phyloP scores from a whole-genome alignment of 352 stramenopile genomes.

The Globisporangium irregulare region DNA sequence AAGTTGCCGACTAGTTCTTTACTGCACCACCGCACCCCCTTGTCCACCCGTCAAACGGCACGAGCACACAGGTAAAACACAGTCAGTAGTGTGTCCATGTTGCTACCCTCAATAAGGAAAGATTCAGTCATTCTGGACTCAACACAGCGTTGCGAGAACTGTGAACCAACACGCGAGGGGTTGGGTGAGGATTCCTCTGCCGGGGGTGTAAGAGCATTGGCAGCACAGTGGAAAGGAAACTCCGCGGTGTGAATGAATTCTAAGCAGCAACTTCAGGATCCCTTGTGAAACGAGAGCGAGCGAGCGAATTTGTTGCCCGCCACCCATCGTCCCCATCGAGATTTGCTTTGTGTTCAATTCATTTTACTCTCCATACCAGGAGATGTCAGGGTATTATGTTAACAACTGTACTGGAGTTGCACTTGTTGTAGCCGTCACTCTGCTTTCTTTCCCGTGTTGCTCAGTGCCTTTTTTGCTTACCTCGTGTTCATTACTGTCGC shows the following conservation, averaged over 20 bases:
- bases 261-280: background rate
- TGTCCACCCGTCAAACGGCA: background rate
- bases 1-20: background rate
- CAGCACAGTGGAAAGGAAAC: background rate
- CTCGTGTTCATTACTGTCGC: background rate
- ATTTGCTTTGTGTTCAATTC: background rate
- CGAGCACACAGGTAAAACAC: background rate
- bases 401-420: background rate
- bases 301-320: background rate
- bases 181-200: background rate
- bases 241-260: background rate
- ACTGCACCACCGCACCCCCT: background rate
- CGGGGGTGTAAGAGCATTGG: background rate
- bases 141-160: background rate
- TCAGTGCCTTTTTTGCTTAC: background rate
- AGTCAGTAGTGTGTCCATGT: background rate
- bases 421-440: background rate
- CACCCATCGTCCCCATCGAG: background rate
- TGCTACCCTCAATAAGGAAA: background rate
- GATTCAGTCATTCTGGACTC: background rate
- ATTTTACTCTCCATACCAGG: background rate
- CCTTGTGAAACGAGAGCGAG: background rate
- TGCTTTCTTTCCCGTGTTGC: background rate
- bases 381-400: background rate
- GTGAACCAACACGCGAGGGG: background rate